Base-by-base conservation (phyloP, 106 monocot species). In the Xerophyta viscosa region DNA sequence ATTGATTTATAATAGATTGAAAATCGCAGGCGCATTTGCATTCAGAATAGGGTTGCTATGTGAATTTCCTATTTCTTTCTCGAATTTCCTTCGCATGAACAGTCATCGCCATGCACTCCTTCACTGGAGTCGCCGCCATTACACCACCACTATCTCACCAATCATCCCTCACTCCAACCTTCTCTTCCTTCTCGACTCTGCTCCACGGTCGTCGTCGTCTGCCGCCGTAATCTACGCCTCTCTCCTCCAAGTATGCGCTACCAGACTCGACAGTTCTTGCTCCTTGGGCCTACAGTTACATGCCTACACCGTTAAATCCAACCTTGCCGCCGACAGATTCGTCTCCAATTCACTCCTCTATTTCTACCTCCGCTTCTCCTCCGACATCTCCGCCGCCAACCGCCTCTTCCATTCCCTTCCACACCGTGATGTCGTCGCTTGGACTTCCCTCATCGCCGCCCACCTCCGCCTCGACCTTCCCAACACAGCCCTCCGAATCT, bases 261-360 rank as follows among this genome's bases (percentile, higher is more conserved):
- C 39, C 15, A 39, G 13, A 67, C 51, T 37, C 46, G 69, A 64
- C 57, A 29, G 52, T 61, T 56, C 58, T 66, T 39, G 66, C 54
- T 33, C 42, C 22, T 6, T 37, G 41, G 83, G 79, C 57, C 64
- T 77, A 43, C 79, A 64, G 29, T 25, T 87, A 58, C 92, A 93
- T 45, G 39, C 71, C 41, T 65, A 62, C 41, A 17, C 80, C 60
- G 17, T 93, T 68, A 93, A 93, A 52, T 77, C 77, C 45, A 83
- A 83, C 43, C 46, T 83, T 24, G 67, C 72, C 50, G 41, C 67
- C 31, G 77, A 80, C 39, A 65, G 76, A 48, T 83, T 80, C 71
- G 80, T 83, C 31, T 72, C 74, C 33, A 93, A 93, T 69, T 74
- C 59, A 66, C 65, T 93, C 23, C 66, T 87, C 61, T 63, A 83